These are phyloP conservation scores for Otatea glauca DNA, from an alignment of 176 grass and related monocot species.

Conservation along the genomic window DNA sequence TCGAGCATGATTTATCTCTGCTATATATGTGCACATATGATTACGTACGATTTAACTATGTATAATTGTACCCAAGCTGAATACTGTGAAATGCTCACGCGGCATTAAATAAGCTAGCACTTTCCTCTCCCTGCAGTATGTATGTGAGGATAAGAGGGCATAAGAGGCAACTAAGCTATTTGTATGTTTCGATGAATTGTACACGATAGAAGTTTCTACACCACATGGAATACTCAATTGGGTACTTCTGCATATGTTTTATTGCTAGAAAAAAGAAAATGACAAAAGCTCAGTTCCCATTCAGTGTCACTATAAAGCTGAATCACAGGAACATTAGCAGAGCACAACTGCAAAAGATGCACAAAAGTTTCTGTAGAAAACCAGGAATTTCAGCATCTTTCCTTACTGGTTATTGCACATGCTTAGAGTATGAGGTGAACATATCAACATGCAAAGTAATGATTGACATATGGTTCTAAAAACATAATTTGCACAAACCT, in stretches of 20 bases:
- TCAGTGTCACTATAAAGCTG: neutral
- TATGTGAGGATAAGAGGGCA: neutral
- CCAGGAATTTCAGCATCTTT: neutral
- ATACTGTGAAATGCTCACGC: neutral
- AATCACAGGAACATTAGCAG: neutral
- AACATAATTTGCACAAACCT: neutral
- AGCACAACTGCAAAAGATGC: neutral
- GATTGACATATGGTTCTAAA: conserved; percentile 2
- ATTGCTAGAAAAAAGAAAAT: neutral
- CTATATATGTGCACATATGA: neutral
- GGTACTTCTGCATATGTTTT: neutral
- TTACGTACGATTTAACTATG: neutral
- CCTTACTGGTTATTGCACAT: neutral
- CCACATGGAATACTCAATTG: neutral
- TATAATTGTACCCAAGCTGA: neutral
- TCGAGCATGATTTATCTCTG: neutral
- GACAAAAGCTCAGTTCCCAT: neutral
- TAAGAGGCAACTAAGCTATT: neutral
- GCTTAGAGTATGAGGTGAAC: neutral
- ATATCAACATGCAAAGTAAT: neutral
- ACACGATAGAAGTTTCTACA: neutral
- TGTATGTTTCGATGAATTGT: neutral
- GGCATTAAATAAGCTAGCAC: neutral
- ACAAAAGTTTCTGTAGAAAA: neutral
- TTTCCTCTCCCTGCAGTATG: too few species aligned